Conservation (phyloP, 2,329 filamentous ascomycete species). For the Scedosporium aurantiacum region DNA sequence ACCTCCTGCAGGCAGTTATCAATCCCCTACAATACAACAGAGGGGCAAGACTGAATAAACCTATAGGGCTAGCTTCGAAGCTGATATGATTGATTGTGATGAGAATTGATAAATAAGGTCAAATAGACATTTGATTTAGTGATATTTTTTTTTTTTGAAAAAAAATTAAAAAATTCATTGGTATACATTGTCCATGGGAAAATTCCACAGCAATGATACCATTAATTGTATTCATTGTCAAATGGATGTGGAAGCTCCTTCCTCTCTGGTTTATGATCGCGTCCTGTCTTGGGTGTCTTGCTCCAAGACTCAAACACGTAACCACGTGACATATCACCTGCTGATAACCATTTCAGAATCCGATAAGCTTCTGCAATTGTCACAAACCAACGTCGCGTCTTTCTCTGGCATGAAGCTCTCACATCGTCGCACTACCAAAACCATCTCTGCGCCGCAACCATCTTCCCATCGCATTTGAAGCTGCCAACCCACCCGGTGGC, state of each 20-base stretch:
- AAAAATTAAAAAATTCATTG: neutral
- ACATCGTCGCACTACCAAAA: neutral
- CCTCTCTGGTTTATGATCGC: neutral
- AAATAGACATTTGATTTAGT: too few species aligned
- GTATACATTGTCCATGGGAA: neutral
- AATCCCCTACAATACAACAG: too few species aligned
- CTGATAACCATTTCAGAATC: neutral
- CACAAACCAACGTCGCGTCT: neutral
- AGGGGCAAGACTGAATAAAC: too few species aligned
- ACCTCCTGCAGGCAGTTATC: too few species aligned
- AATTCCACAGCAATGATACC: neutral
- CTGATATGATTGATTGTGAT: too few species aligned
- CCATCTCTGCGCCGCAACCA: neutral
- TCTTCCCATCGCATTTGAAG: neutral
- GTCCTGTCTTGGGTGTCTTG: neutral
- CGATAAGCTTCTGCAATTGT: neutral
- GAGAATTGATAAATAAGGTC: neutral
- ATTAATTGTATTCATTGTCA: neutral
- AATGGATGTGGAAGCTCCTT: neutral
- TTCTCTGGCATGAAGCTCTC: neutral
- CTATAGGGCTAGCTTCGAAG: too few species aligned
- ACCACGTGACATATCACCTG: neutral
- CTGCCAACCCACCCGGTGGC: conserved; percentile 4
- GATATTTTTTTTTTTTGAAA: too few species aligned
- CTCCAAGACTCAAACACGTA: neutral